Base-by-base conservation (phyloP, 140 eudicot species). In the Flaveria floridana region DNA sequence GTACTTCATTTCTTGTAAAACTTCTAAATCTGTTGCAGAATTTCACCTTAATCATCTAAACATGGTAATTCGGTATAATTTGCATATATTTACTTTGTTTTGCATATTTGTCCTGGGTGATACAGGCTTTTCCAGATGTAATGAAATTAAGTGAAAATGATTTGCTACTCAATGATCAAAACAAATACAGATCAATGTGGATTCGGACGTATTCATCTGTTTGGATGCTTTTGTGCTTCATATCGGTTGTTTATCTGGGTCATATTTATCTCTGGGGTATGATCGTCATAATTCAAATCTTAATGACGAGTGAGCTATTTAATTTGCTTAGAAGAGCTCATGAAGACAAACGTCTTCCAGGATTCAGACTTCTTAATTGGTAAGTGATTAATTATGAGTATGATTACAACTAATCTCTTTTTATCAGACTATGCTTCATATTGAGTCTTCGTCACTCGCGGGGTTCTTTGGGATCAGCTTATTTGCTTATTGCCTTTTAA, bases 321-420 rank as follows among this genome's bases (percentile, higher is more conserved):
- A 84, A 85, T 73, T 76, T 91, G 77, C 93, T 84, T 62, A 85
- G 96, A 82, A 76, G 86, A 82, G 90, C 85, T 55, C 90, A 86
- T 67, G 97, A 91, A 83, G 84, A 84, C 71, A 84, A 74, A 74
- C 81, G 88, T 25, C 96, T 91, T 81, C 96, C 97, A 4, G 96
- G 97, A 16, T 91, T 88, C 82, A 80, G 96, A 84, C 91, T 88
- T 26, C 85, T 91, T 56, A 88, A 87, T 28, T 91, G 97, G 96
- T 91, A 76, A 80, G 23, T 47, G 58, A 14, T 12, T 28, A 16
- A 70, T 26, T 11, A 72, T 63, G 51, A 48, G n/a, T 46, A 46
- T 26, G 7, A 4, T 12, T 42, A 65, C 25, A 18, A 46, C 64
- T 10, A 46, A 2, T 44, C 7, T 50, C 28, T 20, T 7, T 58